Conservation (phyloP, 495 filamentous ascomycete species). For the Penicillium pancosmium region DNA sequence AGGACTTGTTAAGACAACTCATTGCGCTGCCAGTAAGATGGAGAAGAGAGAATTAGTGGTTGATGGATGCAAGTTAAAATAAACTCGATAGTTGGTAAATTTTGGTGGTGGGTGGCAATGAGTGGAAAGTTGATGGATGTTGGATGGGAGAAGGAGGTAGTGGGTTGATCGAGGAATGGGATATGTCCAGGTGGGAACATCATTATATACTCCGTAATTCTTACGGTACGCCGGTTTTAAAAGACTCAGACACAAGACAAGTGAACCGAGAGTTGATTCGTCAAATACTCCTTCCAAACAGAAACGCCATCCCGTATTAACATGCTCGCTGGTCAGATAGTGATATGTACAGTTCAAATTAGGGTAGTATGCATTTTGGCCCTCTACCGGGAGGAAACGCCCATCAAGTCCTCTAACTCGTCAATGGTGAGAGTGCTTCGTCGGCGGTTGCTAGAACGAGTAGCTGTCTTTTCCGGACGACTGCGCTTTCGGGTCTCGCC, state of each 20-base stretch:
- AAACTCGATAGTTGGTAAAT: background rate
- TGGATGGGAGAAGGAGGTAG: background rate
- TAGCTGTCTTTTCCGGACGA: constrained; percentile 41
- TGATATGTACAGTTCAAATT: constrained; percentile 20
- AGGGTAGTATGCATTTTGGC: constrained; percentile 9
- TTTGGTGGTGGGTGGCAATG: too few species aligned
- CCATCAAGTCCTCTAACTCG: constrained; percentile 68
- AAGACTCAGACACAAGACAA: background rate
- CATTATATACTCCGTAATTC: background rate
- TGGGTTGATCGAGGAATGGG: background rate
- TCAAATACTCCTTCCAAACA: background rate
- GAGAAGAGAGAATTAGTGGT: background rate
- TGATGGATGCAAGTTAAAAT: background rate
- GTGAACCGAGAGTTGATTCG: constrained; percentile 1
- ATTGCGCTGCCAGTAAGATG: background rate
- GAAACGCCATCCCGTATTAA: constrained; percentile 25
- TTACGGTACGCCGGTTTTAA: background rate
- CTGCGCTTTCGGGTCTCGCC: constrained; percentile 48
- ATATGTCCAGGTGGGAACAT: too few species aligned
- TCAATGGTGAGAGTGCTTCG: constrained; percentile 73
- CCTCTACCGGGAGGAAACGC: constrained; percentile 30
- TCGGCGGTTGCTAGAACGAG: constrained; percentile 55
- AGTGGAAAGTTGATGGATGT: too few species aligned
- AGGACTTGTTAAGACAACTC: background rate
- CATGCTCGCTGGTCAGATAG: constrained; percentile 20